These are phyloP conservation scores for Neonectria faginata DNA, from an alignment of 2,329 filamentous ascomycete species.

Conservation along the genomic window DNA sequence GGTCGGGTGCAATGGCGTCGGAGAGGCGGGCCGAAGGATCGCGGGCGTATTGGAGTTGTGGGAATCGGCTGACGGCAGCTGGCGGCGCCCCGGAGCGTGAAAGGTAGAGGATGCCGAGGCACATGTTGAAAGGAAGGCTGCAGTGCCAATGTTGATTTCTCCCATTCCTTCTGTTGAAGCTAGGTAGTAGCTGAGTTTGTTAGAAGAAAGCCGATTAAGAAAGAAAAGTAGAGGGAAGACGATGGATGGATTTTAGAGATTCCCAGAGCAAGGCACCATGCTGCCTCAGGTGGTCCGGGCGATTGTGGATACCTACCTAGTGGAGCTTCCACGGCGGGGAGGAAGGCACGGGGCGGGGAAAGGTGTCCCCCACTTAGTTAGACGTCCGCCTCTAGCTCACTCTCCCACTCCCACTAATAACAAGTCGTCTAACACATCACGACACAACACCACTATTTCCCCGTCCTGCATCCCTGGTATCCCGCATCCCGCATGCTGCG, in stretches of 20 bases:
- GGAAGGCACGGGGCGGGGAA: slow-evolving; percentile 34
- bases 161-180: not conserved
- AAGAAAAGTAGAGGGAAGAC: not conserved
- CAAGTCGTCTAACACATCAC: slow-evolving; percentile 12
- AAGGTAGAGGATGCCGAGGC: slow-evolving; percentile 1
- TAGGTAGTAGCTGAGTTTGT: not conserved
- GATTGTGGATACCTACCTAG: not conserved
- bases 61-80: slow-evolving; percentile 41
- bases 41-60: slow-evolving; percentile 36
- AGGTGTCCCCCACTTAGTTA: slow-evolving; percentile 29
- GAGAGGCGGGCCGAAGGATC: slow-evolving; percentile 52
- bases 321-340: slow-evolving; percentile 6
- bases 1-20: slow-evolving; percentile 46
- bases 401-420: slow-evolving; percentile 23
- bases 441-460: slow-evolving; percentile 24
- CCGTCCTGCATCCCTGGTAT: slow-evolving; percentile 14
- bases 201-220: not conserved
- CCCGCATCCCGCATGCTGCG: slow-evolving; percentile 7
- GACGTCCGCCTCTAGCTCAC: slow-evolving; percentile 22
- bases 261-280: not conserved
- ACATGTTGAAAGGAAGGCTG: not conserved
- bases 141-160: not conserved
- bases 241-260: too few relatives aligned
- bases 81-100: slow-evolving; percentile 28
- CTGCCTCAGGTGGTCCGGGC: not conserved